A percentile compares a stretch with the other conserved stretches of the same genome.
phyloP scores from a whole-genome alignment of 257 asterid species.

The Petrea volubilis region DNA sequence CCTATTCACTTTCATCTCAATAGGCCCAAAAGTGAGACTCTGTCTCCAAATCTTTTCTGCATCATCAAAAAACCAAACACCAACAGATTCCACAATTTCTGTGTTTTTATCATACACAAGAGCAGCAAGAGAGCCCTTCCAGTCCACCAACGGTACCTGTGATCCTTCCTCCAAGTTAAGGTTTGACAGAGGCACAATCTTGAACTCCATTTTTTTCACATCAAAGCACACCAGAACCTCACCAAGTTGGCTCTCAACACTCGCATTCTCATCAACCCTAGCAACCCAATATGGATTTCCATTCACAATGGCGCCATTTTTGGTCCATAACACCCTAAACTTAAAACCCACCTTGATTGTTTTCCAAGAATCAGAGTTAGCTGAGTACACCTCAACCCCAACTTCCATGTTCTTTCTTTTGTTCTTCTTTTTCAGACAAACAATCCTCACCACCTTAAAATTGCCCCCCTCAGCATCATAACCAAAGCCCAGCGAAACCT shows the following conservation, averaged over 20 bases:
- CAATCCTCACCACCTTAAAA: background rate
- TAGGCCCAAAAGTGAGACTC: background rate
- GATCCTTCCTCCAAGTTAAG: background rate
- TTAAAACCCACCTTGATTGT: background rate
- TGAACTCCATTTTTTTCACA: background rate
- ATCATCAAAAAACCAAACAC: slow-evolving; percentile 9
- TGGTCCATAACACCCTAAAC: background rate
- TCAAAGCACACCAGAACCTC: background rate
- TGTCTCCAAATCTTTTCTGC: background rate
- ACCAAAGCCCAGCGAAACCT: background rate
- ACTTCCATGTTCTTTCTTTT: background rate
- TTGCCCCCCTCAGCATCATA: background rate
- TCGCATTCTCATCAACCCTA: background rate
- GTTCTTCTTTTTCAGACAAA: background rate
- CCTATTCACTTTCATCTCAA: background rate
- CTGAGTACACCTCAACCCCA: slow-evolving; percentile 14
- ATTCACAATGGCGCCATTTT: background rate
- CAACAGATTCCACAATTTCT: background rate
- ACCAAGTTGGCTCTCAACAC: background rate
- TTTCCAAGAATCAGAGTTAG: slow-evolving; percentile 3
- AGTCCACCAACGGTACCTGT: background rate
- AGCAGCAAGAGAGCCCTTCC: background rate
- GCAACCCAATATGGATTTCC: slow-evolving; percentile 22
- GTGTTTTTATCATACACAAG: background rate
- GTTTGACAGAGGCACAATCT: background rate